These are phyloP conservation scores for Ogataea ramenticola DNA, from an alignment of 805 yeast species.

Conservation along the genomic window DNA sequence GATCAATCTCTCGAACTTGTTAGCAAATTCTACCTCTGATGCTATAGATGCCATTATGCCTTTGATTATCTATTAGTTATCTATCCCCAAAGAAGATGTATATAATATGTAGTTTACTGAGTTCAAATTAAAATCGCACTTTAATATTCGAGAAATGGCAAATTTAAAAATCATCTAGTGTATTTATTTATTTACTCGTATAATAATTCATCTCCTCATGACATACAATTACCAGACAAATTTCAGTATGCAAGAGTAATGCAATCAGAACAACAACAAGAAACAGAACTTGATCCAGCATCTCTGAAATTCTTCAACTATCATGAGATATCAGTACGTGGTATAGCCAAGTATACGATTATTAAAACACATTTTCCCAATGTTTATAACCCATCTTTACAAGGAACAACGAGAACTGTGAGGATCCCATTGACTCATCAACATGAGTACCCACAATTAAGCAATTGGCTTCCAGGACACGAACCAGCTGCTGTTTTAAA, in stretches of 20 bases:
- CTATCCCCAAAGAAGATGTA: too few relatives aligned
- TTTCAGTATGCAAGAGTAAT: too few relatives aligned
- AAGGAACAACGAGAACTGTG: constrained; percentile 45
- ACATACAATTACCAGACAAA: too few relatives aligned
- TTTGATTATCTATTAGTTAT: too few relatives aligned
- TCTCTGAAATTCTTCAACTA: constrained; percentile 41
- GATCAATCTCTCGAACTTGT: constrained; percentile 41
- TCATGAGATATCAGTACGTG: constrained; percentile 45
- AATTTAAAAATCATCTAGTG: too few relatives aligned
- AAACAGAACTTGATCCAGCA: not conserved
- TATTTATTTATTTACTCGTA: too few relatives aligned
- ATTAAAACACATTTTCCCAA: constrained; percentile 66
- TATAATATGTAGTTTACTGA: too few relatives aligned
- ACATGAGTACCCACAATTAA: constrained; percentile 45
- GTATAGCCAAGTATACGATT: constrained; percentile 11
- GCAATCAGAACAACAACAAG: too few relatives aligned
- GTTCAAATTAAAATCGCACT: too few relatives aligned
- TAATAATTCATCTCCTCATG: too few relatives aligned
- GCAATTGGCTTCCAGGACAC: constrained; percentile 45
- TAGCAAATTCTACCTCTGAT: constrained; percentile 39
- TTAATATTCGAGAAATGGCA: too few relatives aligned
- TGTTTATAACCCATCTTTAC: constrained; percentile 32
- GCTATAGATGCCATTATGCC: not conserved
- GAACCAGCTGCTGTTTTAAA: constrained; percentile 54
- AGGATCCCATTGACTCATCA: constrained; percentile 52